Percentiles rank a stretch among this genome's conserved stretches.
Evolutionary conservation across 2,329 filamentous ascomycete species (phyloP).

Genomic region (Claviceps quebecensis): DNA sequence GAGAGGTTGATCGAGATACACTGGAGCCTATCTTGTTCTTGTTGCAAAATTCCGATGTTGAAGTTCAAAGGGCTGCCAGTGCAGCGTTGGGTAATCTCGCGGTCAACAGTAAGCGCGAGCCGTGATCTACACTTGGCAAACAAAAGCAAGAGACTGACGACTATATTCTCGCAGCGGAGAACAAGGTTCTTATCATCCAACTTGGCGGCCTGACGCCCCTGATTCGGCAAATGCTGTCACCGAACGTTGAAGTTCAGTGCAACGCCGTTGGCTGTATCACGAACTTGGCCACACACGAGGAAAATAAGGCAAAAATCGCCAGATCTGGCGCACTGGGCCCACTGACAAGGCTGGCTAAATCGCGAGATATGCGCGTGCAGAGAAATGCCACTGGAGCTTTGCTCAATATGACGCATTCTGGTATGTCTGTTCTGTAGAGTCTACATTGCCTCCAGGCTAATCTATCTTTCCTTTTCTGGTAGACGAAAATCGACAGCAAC

Average conservation of each 20-base stretch:
- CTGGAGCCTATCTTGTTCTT: slow-evolving; percentile 93
- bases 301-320: slow-evolving; percentile 98
- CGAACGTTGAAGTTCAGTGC: slow-evolving; percentile 97
- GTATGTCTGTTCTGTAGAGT: slow-evolving; percentile 33
- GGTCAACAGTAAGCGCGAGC: slow-evolving; percentile 65
- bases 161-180: slow-evolving; percentile 57
- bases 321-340: slow-evolving; percentile 85
- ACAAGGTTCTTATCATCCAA: slow-evolving; percentile 92
- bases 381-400: slow-evolving; percentile 92
- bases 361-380: slow-evolving; percentile 96
- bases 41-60: slow-evolving; percentile 87
- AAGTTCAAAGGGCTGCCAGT: slow-evolving; percentile 92
- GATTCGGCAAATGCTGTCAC: slow-evolving; percentile 95
- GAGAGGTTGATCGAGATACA: slow-evolving; percentile 87
- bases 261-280: slow-evolving; percentile 99
- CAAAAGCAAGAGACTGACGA: slow-evolving; percentile 19
- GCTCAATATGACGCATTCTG: slow-evolving; percentile 98
- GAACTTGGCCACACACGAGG: slow-evolving; percentile 93
- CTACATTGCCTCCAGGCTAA: not conserved
- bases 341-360: slow-evolving; percentile 83
- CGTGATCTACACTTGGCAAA: not conserved
- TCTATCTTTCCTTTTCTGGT: slow-evolving; percentile 1
- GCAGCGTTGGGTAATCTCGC: slow-evolving; percentile 91
- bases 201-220: slow-evolving; percentile 81
- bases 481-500: slow-evolving; percentile 96